Conservation (phyloP, 768 basidiomycete genomes). For the Leccinum obscurum region DNA sequence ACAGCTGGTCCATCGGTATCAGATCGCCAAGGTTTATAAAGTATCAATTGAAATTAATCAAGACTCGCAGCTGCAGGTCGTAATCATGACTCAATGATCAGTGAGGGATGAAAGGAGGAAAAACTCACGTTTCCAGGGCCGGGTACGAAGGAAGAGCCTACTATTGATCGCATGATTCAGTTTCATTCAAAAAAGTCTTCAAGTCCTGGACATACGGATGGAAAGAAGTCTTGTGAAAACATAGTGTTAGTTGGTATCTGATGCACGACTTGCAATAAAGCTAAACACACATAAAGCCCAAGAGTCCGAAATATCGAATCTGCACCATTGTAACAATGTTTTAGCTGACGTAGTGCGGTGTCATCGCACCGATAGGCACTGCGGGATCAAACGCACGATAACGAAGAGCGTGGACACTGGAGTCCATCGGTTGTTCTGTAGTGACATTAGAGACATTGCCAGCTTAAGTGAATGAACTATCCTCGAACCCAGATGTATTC, state of each 20-base stretch:
- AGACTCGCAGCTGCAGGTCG: no score
- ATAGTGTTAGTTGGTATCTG: neutral
- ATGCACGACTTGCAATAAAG: neutral
- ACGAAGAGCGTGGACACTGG: slow-evolving; percentile 12
- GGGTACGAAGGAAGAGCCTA: slow-evolving; percentile 13
- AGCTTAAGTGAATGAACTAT: neutral
- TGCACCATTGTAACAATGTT: no score
- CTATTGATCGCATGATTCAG: slow-evolving; percentile 4
- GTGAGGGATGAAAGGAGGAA: neutral
- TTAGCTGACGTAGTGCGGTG: neutral
- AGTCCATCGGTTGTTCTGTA: slow-evolving; percentile 9
- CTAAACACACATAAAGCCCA: neutral
- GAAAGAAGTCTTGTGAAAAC: neutral
- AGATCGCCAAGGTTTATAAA: no score
- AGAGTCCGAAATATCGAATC: neutral
- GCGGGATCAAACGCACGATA: slow-evolving; percentile 7
- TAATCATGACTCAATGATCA: no score
- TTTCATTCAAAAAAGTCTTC: neutral
- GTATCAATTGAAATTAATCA: no score
- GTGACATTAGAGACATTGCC: neutral
- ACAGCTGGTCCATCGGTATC: no score
- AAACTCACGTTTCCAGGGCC: slow-evolving; percentile 8
- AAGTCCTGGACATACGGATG: neutral
- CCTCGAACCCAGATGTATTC: slow-evolving; percentile 18
- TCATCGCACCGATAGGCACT: neutral